These are phyloP conservation scores for Plasmodium gonderi DNA, from an alignment of 169 alveolate genomes.

Conservation along the genomic window DNA sequence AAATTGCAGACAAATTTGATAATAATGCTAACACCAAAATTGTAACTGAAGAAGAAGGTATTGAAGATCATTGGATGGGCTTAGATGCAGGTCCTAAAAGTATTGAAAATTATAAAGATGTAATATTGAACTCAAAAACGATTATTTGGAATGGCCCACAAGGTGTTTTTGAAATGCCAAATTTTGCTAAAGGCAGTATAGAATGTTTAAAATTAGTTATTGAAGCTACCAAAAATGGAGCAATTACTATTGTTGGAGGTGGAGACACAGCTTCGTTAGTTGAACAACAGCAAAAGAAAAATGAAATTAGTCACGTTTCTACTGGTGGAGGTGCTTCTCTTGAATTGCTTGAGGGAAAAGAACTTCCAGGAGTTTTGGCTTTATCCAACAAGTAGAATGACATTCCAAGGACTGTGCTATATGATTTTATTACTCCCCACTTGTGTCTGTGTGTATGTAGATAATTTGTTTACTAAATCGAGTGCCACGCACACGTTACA, in stretches of 20 bases:
- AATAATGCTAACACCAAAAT: slow-evolving; percentile 89
- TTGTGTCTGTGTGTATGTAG: too few species aligned
- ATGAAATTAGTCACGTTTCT: slow-evolving; percentile 94
- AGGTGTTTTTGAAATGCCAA: slow-evolving; percentile 95
- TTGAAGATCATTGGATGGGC: slow-evolving; percentile 98
- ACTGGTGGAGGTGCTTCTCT: slow-evolving; percentile 99
- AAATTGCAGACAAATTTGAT: slow-evolving; percentile 93
- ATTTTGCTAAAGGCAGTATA: slow-evolving; percentile 93
- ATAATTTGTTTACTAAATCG: too few species aligned
- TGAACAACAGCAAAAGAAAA: slow-evolving; percentile 87
- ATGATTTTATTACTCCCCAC: too few species aligned
- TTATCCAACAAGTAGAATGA: slow-evolving; percentile 80
- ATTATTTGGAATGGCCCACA: slow-evolving; percentile 98
- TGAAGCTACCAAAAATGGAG: slow-evolving; percentile 93
- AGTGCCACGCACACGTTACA: too few species aligned
- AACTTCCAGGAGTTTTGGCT: slow-evolving; percentile 96
- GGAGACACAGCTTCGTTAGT: slow-evolving; percentile 97
- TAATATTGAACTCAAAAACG: slow-evolving; percentile 90
- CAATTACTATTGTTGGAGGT: slow-evolving; percentile 95
- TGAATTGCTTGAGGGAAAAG: slow-evolving; percentile 98
- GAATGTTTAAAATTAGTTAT: slow-evolving; percentile 89
- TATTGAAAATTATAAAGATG: slow-evolving; percentile 84
- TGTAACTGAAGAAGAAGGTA: slow-evolving; percentile 90
- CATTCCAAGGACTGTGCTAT: not conserved
- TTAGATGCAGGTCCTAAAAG: slow-evolving; percentile 97